Conservation (phyloP, 2,329 filamentous ascomycete genomes). For the Rhytidhysteron rufulum region DNA sequence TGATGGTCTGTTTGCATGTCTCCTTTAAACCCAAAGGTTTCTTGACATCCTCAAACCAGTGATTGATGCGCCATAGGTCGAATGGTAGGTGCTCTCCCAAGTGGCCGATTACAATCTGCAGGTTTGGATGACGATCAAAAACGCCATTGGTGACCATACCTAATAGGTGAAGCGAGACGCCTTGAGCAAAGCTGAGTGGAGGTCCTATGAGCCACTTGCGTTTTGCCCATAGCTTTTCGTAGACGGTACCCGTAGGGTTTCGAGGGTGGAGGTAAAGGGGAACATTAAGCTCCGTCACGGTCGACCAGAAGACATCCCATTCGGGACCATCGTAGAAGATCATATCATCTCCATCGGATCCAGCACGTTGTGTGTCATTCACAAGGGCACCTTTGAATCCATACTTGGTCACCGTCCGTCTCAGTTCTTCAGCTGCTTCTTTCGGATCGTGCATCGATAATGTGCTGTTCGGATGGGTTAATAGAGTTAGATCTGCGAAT, state of each 20-base stretch:
- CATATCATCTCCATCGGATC: conserved; percentile 22
- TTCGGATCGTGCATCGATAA: conserved; percentile 30
- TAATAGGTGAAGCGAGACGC: conserved; percentile 56
- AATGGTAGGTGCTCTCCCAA: conserved; percentile 50
- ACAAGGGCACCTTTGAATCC: conserved; percentile 63
- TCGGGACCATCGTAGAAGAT: conserved; percentile 31
- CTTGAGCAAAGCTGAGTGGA: conserved; percentile 37
- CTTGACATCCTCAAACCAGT: conserved; percentile 55
- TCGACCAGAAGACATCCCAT: conserved; percentile 28
- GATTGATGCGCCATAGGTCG: conserved; percentile 42
- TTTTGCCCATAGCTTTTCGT: conserved; percentile 57
- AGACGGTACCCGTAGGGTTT: conserved; percentile 50
- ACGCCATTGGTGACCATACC: conserved; percentile 50
- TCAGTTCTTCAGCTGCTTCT: conserved; percentile 25
- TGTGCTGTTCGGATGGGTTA: conserved; percentile 4
- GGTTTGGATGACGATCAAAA: conserved; percentile 46
- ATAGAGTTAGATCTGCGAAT: no score
- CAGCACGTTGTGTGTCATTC: conserved; percentile 29
- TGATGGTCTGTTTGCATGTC: conserved; percentile 45
- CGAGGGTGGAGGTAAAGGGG: conserved; percentile 32
- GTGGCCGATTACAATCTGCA: conserved; percentile 48
- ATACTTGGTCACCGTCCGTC: conserved; percentile 29
- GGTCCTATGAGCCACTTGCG: conserved; percentile 57
- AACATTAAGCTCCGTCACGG: conserved; percentile 25
- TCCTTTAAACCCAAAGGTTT: conserved; percentile 40